Evolutionary conservation across 176 grass and related monocot genomes (phyloP).

Genomic region (Puccinellia tenuiflora): DNA sequence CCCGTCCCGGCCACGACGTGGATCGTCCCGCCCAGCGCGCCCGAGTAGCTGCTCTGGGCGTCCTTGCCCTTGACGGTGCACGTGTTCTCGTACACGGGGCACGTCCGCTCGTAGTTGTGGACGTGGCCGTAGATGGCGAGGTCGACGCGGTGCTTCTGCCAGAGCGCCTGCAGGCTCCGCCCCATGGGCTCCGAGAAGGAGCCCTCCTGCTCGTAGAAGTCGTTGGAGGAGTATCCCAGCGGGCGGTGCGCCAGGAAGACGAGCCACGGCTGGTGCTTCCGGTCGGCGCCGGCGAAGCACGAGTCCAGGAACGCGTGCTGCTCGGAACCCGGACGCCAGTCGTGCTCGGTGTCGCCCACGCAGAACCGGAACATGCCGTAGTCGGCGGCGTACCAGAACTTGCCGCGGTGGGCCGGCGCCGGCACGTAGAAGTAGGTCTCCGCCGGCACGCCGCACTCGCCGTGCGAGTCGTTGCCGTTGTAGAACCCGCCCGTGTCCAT

Average conservation of each 20-base stretch:
- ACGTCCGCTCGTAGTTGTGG: slow-evolving; percentile 86
- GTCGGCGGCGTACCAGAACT: slow-evolving; percentile 70
- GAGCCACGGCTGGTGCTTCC: slow-evolving; percentile 81
- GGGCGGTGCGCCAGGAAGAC: slow-evolving; percentile 73
- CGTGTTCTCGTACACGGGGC: slow-evolving; percentile 65
- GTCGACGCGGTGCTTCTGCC: slow-evolving; percentile 86
- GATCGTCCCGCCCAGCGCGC: slow-evolving; percentile 45
- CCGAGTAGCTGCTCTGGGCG: slow-evolving; percentile 33
- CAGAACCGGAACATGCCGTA: slow-evolving; percentile 84
- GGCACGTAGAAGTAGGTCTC: slow-evolving; percentile 84
- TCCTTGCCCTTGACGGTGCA: slow-evolving; percentile 36
- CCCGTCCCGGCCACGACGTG: slow-evolving; percentile 59
- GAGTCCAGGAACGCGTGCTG: slow-evolving; percentile 72
- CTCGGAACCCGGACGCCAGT: slow-evolving; percentile 53
- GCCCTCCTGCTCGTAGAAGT: slow-evolving; percentile 49
- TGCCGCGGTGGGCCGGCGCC: slow-evolving; percentile 56
- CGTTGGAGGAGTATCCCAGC: slow-evolving; percentile 72
- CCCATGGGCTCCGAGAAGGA: slow-evolving; percentile 74
- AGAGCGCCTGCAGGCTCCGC: slow-evolving; percentile 47
- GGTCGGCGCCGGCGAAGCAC: slow-evolving; percentile 59
- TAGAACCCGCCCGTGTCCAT: slow-evolving; percentile 70
- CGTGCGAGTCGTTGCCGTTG: slow-evolving; percentile 57
- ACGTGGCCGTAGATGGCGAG: slow-evolving; percentile 77
- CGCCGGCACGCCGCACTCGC: slow-evolving; percentile 79
- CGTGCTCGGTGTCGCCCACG: slow-evolving; percentile 78